A percentile compares a stretch with the other conserved stretches of the same genome.
phyloP scores from a whole-genome alignment of 805 yeast species.

The Ogataea ramenticola region DNA sequence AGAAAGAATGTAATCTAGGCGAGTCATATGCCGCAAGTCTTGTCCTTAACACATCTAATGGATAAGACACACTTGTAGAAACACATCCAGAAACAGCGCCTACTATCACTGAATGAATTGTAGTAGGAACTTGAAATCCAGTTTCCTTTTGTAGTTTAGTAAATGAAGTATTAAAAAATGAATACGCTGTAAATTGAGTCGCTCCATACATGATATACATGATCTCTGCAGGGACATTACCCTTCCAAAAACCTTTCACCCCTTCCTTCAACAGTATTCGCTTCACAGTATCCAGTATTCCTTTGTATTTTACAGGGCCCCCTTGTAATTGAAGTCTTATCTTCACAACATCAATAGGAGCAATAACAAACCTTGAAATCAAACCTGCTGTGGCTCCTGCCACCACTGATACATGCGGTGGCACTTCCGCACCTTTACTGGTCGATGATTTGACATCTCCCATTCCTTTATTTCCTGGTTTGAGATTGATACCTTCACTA shows the following conservation, averaged over 20 bases:
- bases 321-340: constrained; percentile 64
- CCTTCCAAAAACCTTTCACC: constrained; percentile 81
- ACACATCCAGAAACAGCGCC: constrained; percentile 75
- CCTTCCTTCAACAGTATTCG: constrained; percentile 49
- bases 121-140: constrained; percentile 22
- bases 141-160: constrained; percentile 19
- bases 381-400: constrained; percentile 74
- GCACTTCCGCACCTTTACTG: constrained; percentile 40
- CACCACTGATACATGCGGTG: constrained; percentile 44
- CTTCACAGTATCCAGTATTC: constrained; percentile 30
- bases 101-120: constrained; percentile 42
- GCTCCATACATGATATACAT: constrained; percentile 85
- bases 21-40: constrained; percentile 63
- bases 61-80: constrained; percentile 74
- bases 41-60: constrained; percentile 85
- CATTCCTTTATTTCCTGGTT: neutral
- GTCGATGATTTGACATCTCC: neutral
- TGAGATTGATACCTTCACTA: neutral
- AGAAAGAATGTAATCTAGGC: constrained; percentile 26
- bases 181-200: constrained; percentile 70
- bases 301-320: constrained; percentile 22
- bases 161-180: constrained; percentile 43
- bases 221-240: constrained; percentile 85
- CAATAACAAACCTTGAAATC: constrained; percentile 41
- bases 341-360: constrained; percentile 76